Percentiles rank a stretch among this genome's conserved stretches.
Conservation (phyloP, 305 asterid species). For the Rubia balearica region DNA sequence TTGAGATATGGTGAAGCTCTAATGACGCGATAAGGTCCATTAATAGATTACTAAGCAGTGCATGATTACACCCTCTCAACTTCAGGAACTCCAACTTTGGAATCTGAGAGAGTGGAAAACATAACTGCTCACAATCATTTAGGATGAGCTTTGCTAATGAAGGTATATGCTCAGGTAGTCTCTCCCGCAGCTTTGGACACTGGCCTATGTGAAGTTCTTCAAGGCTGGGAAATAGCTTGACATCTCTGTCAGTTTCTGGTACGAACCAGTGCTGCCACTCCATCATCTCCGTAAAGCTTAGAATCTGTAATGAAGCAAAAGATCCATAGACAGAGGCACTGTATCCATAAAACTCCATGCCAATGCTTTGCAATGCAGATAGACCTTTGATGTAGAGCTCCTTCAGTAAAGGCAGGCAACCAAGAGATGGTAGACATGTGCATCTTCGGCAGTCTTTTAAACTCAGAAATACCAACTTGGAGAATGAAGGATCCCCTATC, state of each 20-base stretch:
- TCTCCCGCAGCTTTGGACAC: slow-evolving; percentile 38
- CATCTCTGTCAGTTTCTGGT: slow-evolving; percentile 14
- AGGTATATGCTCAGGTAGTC: slow-evolving; percentile 28
- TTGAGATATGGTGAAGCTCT: slow-evolving; percentile 32
- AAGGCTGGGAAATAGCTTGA: slow-evolving; percentile 27
- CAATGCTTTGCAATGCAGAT: slow-evolving; percentile 26
- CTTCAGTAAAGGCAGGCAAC: slow-evolving; percentile 34
- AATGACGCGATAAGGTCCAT: slow-evolving; percentile 25
- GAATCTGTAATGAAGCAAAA: slow-evolving; percentile 32
- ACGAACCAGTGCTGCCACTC: slow-evolving; percentile 42
- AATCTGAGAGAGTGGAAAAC: slow-evolving; percentile 30
- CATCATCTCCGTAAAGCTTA: slow-evolving; percentile 32
- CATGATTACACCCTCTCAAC: slow-evolving; percentile 25
- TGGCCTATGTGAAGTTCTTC: slow-evolving; percentile 32
- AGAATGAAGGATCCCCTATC: slow-evolving; percentile 35
- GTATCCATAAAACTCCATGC: slow-evolving; percentile 37
- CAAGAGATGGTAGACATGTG: slow-evolving; percentile 31
- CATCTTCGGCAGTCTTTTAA: slow-evolving; percentile 34
- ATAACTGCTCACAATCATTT: slow-evolving; percentile 26
- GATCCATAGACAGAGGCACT: slow-evolving; percentile 21
- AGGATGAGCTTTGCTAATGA: slow-evolving; percentile 31
- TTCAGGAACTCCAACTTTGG: slow-evolving; percentile 31
- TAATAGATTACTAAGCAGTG: slow-evolving; percentile 22
- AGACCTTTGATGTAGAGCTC: slow-evolving; percentile 30
- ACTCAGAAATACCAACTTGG: slow-evolving; percentile 27